phyloP scores from a whole-genome alignment of 2,329 filamentous ascomycete genomes.

The Colletotrichum echinochloae region DNA sequence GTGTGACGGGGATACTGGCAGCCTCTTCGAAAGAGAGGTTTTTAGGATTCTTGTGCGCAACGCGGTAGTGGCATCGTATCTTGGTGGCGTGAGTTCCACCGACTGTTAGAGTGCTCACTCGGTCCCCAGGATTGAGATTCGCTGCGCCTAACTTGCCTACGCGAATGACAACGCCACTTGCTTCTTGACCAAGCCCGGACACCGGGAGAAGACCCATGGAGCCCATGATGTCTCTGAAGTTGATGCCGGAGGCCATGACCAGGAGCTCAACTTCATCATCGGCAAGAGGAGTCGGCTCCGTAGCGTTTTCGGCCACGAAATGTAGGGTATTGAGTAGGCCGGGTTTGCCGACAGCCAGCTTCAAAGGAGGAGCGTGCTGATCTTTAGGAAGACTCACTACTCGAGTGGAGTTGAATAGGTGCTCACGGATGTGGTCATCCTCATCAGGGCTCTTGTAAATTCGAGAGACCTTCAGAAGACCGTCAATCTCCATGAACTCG shows the following conservation, averaged over 20 bases:
- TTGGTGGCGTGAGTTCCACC: not conserved
- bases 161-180: conserved; percentile 41
- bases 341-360: conserved; percentile 40
- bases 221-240: conserved; percentile 52
- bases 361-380: too few relatives aligned
- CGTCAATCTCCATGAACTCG: conserved; percentile 4
- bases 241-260: conserved; percentile 48
- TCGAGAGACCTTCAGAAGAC: conserved; percentile 39
- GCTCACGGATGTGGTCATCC: conserved; percentile 44
- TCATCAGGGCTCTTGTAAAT: conserved; percentile 45
- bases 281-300: conserved; percentile 29
- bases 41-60: conserved; percentile 49
- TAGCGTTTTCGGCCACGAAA: conserved; percentile 44
- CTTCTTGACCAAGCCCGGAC: conserved; percentile 45
- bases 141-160: too few relatives aligned
- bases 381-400: not conserved
- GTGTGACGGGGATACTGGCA: conserved; percentile 46
- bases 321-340: conserved; percentile 47
- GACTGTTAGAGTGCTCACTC: conserved; percentile 5
- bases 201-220: conserved; percentile 45
- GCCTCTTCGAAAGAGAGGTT: conserved; percentile 51
- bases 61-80: conserved; percentile 6
- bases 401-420: conserved; percentile 40
- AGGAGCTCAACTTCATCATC: conserved; percentile 48
- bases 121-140: conserved; percentile 30